phyloP scores from a whole-genome alignment of 371 early-diverging fungal genomes.

The Mucor irregularis region DNA sequence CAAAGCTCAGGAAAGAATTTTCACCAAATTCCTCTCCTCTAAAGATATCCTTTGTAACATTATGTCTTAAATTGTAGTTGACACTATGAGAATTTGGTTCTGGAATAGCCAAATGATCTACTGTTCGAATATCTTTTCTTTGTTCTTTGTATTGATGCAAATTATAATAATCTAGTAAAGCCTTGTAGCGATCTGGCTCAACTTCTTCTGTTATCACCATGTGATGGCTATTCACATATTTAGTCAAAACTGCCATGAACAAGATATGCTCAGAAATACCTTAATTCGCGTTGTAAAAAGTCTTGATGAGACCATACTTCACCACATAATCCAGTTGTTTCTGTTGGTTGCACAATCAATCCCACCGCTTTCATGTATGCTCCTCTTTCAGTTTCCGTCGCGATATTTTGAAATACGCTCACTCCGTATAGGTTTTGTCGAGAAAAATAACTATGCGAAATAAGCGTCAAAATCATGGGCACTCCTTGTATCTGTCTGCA shows the following conservation, averaged over 20 bases:
- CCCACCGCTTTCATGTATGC: slow-evolving; percentile 62
- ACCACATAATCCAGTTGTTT: slow-evolving; percentile 47
- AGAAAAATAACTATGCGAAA: slow-evolving; percentile 57
- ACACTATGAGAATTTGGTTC: slow-evolving; percentile 1
- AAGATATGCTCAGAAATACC: slow-evolving; percentile 7
- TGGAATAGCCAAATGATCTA: not conserved
- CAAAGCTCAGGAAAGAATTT: slow-evolving; percentile 39
- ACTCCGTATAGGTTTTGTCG: slow-evolving; percentile 47
- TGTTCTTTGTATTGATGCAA: slow-evolving; percentile 2
- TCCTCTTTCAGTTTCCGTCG: slow-evolving; percentile 41
- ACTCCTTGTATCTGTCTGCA: not conserved
- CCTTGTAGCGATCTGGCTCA: not conserved
- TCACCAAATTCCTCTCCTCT: slow-evolving; percentile 25
- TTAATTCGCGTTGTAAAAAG: slow-evolving; percentile 33
- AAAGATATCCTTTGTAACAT: not conserved
- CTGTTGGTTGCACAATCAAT: slow-evolving; percentile 48
- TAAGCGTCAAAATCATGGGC: not conserved
- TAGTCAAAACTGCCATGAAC: not conserved
- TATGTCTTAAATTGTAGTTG: slow-evolving; percentile 8
- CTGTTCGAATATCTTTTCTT: not conserved
- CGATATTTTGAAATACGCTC: slow-evolving; percentile 50
- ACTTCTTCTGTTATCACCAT: slow-evolving; percentile 3
- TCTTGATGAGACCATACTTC: slow-evolving; percentile 52
- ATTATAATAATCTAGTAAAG: slow-evolving; percentile 11
- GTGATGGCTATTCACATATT: slow-evolving; percentile 1